Conservation (phyloP, 2,329 filamentous ascomycete species). For the Macrophomina tecta region DNA sequence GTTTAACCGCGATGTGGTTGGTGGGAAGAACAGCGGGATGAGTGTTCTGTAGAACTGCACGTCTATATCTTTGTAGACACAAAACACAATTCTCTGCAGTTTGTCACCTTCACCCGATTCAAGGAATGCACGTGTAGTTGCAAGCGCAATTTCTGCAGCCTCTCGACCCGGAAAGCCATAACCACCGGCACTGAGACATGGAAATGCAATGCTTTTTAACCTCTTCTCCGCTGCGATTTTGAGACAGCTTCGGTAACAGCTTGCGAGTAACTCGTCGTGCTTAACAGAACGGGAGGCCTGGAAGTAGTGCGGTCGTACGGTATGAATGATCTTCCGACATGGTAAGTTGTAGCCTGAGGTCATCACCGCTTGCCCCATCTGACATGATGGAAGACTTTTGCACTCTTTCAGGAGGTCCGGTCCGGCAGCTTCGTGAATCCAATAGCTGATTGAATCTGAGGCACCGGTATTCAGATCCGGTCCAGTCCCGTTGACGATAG, state of each 20-base stretch:
- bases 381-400: conserved; percentile 19
- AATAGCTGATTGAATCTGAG: conserved; percentile 18
- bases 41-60: conserved; percentile 41
- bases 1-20: neutral
- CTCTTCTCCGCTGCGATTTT: conserved; percentile 33
- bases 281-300: neutral
- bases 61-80: conserved; percentile 36
- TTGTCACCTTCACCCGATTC: conserved; percentile 34
- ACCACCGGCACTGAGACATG: conserved; percentile 41
- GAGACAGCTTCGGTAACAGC: conserved; percentile 41
- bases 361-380: conserved; percentile 36
- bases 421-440: conserved; percentile 40
- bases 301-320: conserved; percentile 37
- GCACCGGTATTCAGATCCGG: conserved; percentile 29
- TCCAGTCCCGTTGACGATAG: conserved; percentile 43
- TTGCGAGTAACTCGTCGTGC: conserved; percentile 33
- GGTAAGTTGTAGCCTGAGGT: conserved; percentile 40
- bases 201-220: conserved; percentile 43
- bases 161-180: conserved; percentile 39
- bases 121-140: conserved; percentile 41
- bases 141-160: conserved; percentile 41
- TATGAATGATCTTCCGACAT: conserved; percentile 40
- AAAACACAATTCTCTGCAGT: conserved; percentile 42
- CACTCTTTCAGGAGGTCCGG: conserved; percentile 36
- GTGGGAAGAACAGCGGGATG: conserved; percentile 30